phyloP scores from a whole-genome alignment of 331 rosid species.

The Acacia pycnantha region DNA sequence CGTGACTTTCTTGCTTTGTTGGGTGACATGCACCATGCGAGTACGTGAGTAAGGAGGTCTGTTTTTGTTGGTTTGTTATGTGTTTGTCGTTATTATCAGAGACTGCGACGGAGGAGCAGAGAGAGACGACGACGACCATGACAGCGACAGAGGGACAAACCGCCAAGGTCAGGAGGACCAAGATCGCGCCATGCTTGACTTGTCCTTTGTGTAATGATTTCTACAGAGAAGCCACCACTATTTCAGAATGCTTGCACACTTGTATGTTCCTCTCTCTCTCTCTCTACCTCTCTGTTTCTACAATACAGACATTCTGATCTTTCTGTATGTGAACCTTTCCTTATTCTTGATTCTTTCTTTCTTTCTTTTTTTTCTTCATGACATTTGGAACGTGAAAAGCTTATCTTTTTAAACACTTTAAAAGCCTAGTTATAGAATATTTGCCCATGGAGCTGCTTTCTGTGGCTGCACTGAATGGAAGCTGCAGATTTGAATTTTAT shows the following conservation, averaged over 20 bases:
- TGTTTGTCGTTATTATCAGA: conserved; percentile 28
- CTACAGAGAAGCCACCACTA: conserved; percentile 53
- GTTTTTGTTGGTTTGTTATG: conserved; percentile 15
- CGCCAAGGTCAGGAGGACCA: conserved; percentile 14
- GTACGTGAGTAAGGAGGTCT: conserved; percentile 40
- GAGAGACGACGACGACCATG: not conserved
- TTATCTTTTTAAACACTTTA: not conserved
- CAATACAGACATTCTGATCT: not conserved
- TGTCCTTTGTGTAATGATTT: conserved; percentile 48
- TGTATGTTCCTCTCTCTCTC: conserved; percentile 40
- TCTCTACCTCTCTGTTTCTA: conserved; percentile 4
- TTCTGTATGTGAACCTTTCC: not conserved
- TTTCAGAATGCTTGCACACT: conserved; percentile 62
- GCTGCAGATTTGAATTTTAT: not conserved
- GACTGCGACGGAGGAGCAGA: not conserved
- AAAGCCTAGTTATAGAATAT: not conserved
- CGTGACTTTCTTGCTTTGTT: conserved; percentile 21
- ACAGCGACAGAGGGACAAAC: not conserved
- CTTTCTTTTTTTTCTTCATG: not conserved
- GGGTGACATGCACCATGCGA: conserved; percentile 58
- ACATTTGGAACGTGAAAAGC: not conserved
- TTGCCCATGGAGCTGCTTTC: not conserved
- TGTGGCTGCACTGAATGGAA: too few relatives aligned
- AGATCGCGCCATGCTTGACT: conserved; percentile 37
- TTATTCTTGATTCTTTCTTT: not conserved